Evolutionary conservation across 345 rosid genomes (phyloP).

Genomic region (Arabidopsis arenosa): DNA sequence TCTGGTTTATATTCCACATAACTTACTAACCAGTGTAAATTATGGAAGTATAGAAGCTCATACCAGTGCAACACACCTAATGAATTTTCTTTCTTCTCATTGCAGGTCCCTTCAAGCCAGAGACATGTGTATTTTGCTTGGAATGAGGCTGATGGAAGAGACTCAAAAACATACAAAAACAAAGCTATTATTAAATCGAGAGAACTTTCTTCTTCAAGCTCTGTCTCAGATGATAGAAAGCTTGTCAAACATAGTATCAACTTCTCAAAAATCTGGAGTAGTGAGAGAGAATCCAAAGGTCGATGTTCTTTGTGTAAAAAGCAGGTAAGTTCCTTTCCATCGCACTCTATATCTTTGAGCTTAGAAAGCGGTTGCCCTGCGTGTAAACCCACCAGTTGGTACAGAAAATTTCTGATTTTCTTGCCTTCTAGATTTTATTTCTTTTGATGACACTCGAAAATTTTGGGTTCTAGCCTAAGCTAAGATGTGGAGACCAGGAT

Average conservation of each 20-base stretch:
- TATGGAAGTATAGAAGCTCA: constrained; percentile 20
- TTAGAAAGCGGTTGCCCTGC: neutral
- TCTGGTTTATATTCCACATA: neutral
- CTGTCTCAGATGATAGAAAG: constrained; percentile 58
- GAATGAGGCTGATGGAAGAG: constrained; percentile 65
- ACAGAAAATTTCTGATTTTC: neutral
- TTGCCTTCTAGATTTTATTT: neutral
- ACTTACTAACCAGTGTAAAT: neutral
- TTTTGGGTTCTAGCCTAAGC: constrained; percentile 3
- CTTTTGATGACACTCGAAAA: neutral
- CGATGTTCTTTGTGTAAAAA: constrained; percentile 78
- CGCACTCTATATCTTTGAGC: constrained; percentile 29
- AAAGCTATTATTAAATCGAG: constrained; percentile 62
- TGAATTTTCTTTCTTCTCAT: constrained; percentile 21
- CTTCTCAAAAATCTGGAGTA: constrained; percentile 89
- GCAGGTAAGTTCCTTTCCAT: constrained; percentile 56
- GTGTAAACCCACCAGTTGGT: neutral
- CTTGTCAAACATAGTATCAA: constrained; percentile 75
- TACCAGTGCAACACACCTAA: constrained; percentile 15
- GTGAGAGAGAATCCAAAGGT: constrained; percentile 73
- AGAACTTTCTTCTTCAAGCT: constrained; percentile 65
- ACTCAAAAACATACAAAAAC: constrained; percentile 48
- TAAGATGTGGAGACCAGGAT: constrained; percentile 16
- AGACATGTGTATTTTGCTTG: constrained; percentile 76
- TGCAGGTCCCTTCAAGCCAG: constrained; percentile 95